These are phyloP conservation scores for Corymbia maculata DNA, from an alignment of 345 rosid species.

Conservation along the genomic window DNA sequence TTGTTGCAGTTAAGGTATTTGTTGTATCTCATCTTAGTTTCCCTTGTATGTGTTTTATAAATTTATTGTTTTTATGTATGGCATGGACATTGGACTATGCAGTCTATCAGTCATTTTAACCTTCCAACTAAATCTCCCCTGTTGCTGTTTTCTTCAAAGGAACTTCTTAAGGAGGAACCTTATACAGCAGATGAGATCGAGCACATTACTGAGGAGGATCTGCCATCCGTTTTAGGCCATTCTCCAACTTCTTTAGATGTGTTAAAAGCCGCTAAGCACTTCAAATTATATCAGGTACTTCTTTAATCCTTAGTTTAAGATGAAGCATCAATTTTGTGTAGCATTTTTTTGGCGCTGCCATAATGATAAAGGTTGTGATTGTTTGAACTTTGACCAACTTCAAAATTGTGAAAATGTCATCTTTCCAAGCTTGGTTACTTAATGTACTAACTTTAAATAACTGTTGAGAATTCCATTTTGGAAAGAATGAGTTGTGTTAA, in stretches of 20 bases:
- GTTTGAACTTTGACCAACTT: neutral
- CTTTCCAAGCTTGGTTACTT: neutral
- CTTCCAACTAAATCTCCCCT: neutral
- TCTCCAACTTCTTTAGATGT: conserved; percentile 76
- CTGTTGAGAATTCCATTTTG: neutral
- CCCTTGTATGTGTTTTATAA: neutral
- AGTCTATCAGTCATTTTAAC: neutral
- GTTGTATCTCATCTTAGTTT: neutral
- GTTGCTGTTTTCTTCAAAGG: conserved; percentile 20
- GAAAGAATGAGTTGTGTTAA: neutral
- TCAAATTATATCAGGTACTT: conserved; percentile 77
- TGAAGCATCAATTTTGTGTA: neutral
- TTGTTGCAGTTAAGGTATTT: conserved; percentile 78
- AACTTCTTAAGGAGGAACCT: conserved; percentile 68
- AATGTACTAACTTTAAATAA: neutral
- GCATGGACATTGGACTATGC: neutral
- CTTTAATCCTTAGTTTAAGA: neutral
- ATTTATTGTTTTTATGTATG: neutral
- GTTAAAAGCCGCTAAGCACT: conserved; percentile 64
- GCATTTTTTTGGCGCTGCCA: neutral
- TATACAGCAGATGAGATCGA: conserved; percentile 78
- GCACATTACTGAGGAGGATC: conserved; percentile 31
- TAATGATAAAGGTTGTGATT: neutral
- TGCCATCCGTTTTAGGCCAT: conserved; percentile 50
- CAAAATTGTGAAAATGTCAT: neutral